Evolutionary conservation across 2,329 filamentous ascomycete genomes (phyloP).

Genomic region (Aspergillus sp.): DNA sequence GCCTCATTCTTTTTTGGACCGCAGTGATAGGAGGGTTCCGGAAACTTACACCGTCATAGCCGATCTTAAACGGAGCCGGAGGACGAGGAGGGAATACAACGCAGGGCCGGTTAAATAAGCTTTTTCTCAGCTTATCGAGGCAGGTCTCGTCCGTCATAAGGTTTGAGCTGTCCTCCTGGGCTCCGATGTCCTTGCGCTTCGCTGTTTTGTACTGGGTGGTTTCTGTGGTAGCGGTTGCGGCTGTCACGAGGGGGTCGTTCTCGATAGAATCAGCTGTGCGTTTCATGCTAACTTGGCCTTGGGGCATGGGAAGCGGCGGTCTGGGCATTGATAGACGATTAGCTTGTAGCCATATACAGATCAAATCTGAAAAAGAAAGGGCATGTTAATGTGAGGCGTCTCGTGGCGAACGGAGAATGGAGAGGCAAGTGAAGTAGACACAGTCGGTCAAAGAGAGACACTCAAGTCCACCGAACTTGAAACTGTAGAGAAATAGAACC

Average conservation of each 20-base stretch:
- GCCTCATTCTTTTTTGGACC: no score
- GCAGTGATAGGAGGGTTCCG: no score
- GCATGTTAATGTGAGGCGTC: no score
- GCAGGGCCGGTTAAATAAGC: no score
- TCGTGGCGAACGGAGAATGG: no score
- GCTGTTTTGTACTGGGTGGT: not conserved
- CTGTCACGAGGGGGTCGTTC: not conserved
- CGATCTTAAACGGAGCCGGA: not conserved
- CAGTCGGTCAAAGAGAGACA: no score
- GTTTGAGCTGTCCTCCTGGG: not conserved
- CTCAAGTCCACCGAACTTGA: no score
- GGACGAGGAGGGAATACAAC: no score
- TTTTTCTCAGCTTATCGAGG: no score
- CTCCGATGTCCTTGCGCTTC: not conserved
- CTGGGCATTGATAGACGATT: not conserved
- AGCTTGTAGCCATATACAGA: not conserved
- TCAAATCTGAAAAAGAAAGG: no score
- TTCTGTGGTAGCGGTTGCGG: not conserved
- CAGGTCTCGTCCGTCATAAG: not conserved
- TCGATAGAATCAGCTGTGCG: not conserved
- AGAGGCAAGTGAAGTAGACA: no score
- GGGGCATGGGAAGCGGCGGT: not conserved
- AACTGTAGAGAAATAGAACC: not conserved
- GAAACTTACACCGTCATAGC: slow-evolving; percentile 2
- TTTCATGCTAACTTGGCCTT: not conserved